Evolutionary conservation across 129 eudicot genomes (phyloP), one percentile per base, ranked within the genome.

Genomic region (Pulicaria dysenterica): DNA sequence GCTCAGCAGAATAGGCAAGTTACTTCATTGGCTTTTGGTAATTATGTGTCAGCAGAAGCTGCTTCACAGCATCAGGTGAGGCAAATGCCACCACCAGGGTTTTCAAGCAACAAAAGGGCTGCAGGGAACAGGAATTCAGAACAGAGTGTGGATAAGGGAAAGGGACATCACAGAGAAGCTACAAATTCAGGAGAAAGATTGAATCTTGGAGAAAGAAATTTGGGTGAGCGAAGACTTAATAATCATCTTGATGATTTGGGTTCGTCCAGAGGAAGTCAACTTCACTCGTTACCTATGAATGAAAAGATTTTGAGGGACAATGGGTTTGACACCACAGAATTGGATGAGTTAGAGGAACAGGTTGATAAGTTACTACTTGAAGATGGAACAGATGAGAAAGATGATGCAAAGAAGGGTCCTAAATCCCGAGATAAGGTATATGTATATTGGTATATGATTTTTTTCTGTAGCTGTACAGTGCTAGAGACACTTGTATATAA

Each of bases 371-470:
- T 90, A 8, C 84, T 70, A 12, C 89, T 85, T 70, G 94, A 90
- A 44, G 94, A 86, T 41, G 89, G 72, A 56, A 42, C 90, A 16
- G 81, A 75, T 40, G 95, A 81, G 42, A 80, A 77, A 40, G 72
- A 53, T 74, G 85, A 73, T 47, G 78, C 53, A 55, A 85, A 81
- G 73, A 85, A 88, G 73, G 77, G 68, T 39, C 81, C 63, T 31
- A 78, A 65, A 61, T 60, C 83, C 51, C 90, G 97, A 2, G 98
- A 94, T 73, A 95, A 95, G 94, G 99, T 95, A 82, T 53, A 41
- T 34, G 7, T 42, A 31, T 45, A 1, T 24, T 3, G 9, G 5
- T 51, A 3, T 34, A 60, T 47, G 19, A 13, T 56, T 5, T 43
- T 67, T 24, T 15, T 57, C 0, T 70, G 13, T 8, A 2, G 6